A percentile compares a stretch with the other conserved stretches of the same genome.
Evolutionary conservation across 2,329 filamentous ascomycete species (phyloP).

Genomic region (Colletotrichum musicola): DNA sequence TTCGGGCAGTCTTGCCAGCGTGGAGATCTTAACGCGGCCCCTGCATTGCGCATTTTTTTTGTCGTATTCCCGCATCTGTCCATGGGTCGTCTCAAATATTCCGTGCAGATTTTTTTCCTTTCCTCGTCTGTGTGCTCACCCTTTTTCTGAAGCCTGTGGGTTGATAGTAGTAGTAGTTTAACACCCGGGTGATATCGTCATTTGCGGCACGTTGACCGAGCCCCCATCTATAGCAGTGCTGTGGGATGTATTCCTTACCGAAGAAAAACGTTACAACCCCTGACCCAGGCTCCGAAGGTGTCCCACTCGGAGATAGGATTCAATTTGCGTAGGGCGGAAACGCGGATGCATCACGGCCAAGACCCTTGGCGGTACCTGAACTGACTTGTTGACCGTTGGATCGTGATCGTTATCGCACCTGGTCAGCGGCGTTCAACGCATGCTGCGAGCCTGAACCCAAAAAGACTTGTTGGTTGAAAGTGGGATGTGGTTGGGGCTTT

Average conservation of each 20-base stretch:
- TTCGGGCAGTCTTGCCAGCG: constrained; percentile 26
- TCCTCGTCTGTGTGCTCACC: background rate
- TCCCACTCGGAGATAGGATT: background rate
- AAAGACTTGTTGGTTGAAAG: background rate
- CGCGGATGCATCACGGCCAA: background rate
- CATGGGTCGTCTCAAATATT: background rate
- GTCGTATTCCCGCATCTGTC: background rate
- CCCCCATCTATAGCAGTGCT: no score
- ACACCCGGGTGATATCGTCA: background rate
- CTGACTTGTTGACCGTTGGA: background rate
- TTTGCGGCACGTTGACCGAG: background rate
- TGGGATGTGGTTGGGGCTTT: background rate
- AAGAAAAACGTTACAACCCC: background rate
- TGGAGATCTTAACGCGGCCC: constrained; percentile 9
- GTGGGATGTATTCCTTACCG: no score
- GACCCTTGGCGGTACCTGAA: background rate
- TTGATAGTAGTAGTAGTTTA: background rate
- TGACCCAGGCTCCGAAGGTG: background rate
- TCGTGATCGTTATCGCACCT: no score
- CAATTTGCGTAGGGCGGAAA: background rate
- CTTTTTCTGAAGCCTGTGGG: background rate
- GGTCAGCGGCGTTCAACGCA: no score
- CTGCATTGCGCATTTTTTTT: background rate
- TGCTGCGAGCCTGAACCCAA: no score
- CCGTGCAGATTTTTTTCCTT: background rate